Evolutionary conservation across 1,284 basidiomycete genomes (phyloP).

Genomic region (Grifola frondosa): DNA sequence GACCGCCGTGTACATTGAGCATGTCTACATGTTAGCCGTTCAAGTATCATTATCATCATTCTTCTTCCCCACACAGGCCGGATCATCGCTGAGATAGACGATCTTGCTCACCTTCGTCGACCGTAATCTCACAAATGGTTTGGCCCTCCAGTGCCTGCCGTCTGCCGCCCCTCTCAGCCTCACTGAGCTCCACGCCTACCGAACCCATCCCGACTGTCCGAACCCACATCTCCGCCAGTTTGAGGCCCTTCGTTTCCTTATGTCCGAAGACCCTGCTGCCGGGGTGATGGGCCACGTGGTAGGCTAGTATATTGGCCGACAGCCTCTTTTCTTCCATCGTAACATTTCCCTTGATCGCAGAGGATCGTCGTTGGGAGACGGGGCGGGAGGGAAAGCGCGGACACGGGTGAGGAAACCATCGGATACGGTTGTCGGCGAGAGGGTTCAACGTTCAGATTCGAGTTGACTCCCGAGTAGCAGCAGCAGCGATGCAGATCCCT

Average conservation of each 20-base stretch:
- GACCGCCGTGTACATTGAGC: conserved; percentile 28
- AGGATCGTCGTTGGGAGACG: conserved; percentile 26
- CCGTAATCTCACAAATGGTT: conserved; percentile 26
- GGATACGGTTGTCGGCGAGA: conserved; percentile 5
- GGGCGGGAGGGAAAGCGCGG: conserved; percentile 20
- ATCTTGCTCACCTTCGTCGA: conserved; percentile 23
- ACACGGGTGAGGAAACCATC: conserved; percentile 13
- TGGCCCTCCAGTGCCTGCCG: conserved; percentile 17
- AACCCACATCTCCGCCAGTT: conserved; percentile 23
- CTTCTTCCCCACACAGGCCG: too few species aligned
- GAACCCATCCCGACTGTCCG: conserved; percentile 6
- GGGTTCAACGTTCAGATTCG: neutral
- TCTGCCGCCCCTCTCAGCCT: conserved; percentile 1
- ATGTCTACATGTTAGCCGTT: conserved; percentile 23
- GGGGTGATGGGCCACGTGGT: conserved; percentile 24
- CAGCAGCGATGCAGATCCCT: too few species aligned
- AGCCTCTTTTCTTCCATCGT: conserved; percentile 22
- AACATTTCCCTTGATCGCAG: conserved; percentile 25
- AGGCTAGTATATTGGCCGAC: conserved; percentile 26
- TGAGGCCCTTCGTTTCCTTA: conserved; percentile 18
- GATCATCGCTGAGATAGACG: neutral
- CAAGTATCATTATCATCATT: neutral
- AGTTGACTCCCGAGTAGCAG: neutral
- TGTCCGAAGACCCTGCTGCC: conserved; percentile 26
- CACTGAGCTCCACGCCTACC: conserved; percentile 1